phyloP scores from a whole-genome alignment of 352 stramenopile genomes.

The Pythium utonaiense region DNA sequence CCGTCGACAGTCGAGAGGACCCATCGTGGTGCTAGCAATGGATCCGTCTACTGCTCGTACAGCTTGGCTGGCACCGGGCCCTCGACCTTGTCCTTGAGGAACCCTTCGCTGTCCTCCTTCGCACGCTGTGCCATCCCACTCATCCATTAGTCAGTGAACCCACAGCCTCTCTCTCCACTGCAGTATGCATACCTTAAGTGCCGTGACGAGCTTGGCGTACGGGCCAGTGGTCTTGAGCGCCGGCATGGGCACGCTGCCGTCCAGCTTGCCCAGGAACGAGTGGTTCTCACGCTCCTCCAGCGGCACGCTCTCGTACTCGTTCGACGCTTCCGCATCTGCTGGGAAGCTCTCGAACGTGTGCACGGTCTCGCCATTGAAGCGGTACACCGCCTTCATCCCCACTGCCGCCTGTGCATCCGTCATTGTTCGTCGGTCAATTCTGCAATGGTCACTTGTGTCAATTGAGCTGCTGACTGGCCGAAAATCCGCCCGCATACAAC shows the following conservation, averaged over 20 bases:
- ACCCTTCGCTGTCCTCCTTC: slow-evolving; percentile 76
- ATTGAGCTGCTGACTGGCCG: slow-evolving; percentile 5
- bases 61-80: slow-evolving; percentile 64
- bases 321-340: slow-evolving; percentile 47
- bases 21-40: no score
- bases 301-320: slow-evolving; percentile 47
- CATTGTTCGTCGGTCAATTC: slow-evolving; percentile 16
- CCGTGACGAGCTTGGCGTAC: slow-evolving; percentile 68
- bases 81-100: slow-evolving; percentile 81
- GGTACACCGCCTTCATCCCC: slow-evolving; percentile 56
- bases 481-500: background rate
- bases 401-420: background rate
- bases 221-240: slow-evolving; percentile 60
- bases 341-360: slow-evolving; percentile 72
- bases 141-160: background rate
- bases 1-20: no score
- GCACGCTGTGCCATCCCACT: slow-evolving; percentile 37
- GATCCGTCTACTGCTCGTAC: slow-evolving; percentile 47
- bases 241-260: slow-evolving; percentile 56
- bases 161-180: background rate
- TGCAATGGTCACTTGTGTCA: no score
- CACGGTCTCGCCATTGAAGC: slow-evolving; percentile 64
- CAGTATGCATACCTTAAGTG: slow-evolving; percentile 52
- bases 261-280: slow-evolving; percentile 65
- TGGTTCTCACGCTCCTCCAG: slow-evolving; percentile 54